These are phyloP conservation scores for Magnaporthiopsis poae DNA, from an alignment of 2,329 filamentous ascomycete genomes.

Conservation along the genomic window DNA sequence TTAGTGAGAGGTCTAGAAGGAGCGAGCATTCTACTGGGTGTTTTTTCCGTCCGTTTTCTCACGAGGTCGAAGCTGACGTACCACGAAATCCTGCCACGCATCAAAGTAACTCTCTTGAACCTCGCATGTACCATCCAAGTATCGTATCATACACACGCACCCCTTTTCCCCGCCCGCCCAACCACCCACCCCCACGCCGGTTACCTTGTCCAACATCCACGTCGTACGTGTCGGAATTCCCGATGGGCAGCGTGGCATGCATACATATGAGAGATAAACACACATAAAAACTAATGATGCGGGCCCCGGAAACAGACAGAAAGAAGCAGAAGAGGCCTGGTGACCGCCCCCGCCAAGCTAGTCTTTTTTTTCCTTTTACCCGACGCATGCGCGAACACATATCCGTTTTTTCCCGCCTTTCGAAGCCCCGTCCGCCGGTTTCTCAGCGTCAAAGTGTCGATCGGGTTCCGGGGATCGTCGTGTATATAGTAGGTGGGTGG, in stretches of 20 bases:
- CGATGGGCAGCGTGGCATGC: neutral
- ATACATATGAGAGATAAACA: neutral
- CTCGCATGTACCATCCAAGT: neutral
- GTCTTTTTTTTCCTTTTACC: no score
- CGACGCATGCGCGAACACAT: no score
- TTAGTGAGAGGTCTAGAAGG: neutral
- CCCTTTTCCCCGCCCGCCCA: neutral
- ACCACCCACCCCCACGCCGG: neutral
- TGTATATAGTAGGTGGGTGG: no score
- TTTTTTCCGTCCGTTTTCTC: neutral
- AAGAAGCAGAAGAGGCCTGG: neutral
- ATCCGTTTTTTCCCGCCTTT: no score
- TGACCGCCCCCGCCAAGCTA: neutral
- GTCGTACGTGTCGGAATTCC: neutral
- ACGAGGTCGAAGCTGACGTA: neutral
- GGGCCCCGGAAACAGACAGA: neutral
- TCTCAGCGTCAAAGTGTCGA: no score
- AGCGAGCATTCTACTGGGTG: neutral
- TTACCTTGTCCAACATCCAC: neutral
- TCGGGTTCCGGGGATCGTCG: no score
- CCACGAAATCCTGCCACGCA: neutral
- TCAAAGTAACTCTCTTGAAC: neutral
- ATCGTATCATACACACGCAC: neutral
- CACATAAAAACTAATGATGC: neutral
- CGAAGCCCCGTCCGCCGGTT: no score